Conservation (phyloP, 2,329 filamentous ascomycete genomes). For the Colletotrichum navitas region DNA sequence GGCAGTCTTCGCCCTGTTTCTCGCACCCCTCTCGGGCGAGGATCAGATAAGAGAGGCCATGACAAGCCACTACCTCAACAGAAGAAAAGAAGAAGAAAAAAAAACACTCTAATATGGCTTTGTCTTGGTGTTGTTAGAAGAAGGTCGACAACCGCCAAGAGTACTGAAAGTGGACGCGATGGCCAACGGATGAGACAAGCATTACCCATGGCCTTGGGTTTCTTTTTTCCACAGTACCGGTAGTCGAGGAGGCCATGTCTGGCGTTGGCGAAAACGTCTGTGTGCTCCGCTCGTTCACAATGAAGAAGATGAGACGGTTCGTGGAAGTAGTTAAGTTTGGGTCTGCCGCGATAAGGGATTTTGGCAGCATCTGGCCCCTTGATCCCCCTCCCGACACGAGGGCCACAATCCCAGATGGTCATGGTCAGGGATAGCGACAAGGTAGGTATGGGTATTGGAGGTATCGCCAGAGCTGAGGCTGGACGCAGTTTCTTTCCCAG, state of each 20-base stretch:
- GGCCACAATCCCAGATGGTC: neutral
- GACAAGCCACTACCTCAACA: neutral
- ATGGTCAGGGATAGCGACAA: neutral
- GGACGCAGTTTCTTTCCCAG: neutral
- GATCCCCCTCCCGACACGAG: neutral
- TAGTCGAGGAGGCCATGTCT: neutral
- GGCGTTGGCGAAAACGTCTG: conserved; percentile 9
- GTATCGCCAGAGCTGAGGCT: neutral
- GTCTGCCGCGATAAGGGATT: conserved; percentile 19
- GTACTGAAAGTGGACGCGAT: neutral
- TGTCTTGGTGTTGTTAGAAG: neutral
- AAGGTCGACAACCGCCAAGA: neutral
- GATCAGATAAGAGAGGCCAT: conserved; percentile 3
- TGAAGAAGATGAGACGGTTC: conserved; percentile 31
- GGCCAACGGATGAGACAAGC: neutral
- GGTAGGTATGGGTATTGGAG: neutral
- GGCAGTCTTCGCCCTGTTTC: neutral
- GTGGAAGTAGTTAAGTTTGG: conserved; percentile 22
- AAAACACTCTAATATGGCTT: neutral
- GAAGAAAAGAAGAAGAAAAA: neutral
- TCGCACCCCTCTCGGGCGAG: neutral
- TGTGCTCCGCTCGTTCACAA: conserved; percentile 1
- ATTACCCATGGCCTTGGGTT: neutral
- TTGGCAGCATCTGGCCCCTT: neutral
- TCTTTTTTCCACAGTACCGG: neutral